These are phyloP conservation scores for Tetrahymena elliotti DNA, from an alignment of 73 alveolate species.

Conservation along the genomic window DNA sequence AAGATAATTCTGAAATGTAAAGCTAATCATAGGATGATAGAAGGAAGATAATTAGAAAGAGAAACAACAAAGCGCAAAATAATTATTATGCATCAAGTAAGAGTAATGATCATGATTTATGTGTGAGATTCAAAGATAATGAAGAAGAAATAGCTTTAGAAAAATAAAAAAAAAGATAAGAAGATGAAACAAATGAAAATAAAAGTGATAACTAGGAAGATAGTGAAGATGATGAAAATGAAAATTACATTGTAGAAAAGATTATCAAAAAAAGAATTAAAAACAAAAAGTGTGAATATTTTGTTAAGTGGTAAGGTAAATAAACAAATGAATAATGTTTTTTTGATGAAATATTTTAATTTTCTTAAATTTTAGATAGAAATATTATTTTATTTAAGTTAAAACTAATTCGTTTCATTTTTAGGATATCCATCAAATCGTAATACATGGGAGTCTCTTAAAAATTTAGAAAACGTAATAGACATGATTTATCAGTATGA, in stretches of 20 bases:
- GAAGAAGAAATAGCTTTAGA: neutral
- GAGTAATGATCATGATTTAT: neutral
- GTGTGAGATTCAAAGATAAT: neutral
- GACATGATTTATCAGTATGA: neutral
- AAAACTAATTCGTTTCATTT: neutral
- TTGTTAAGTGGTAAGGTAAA: neutral
- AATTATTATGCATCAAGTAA: neutral
- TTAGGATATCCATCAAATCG: neutral
- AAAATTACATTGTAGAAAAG: neutral
- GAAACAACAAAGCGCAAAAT: neutral
- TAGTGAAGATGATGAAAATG: neutral
- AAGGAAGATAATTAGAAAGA: neutral
- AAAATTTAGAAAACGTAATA: neutral
- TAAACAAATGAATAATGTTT: no score
- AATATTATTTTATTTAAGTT: neutral
- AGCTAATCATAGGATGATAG: neutral
- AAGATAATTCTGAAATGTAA: neutral
- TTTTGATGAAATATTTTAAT: neutral
- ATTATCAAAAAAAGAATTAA: neutral
- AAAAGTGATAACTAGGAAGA: neutral
- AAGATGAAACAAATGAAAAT: neutral
- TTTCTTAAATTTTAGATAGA: neutral
- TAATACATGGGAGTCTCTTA: neutral
- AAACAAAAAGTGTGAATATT: neutral
- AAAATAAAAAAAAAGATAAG: neutral